These are phyloP conservation scores for Penicillium sclerotigenum DNA, from an alignment of 2,329 filamentous ascomycete species.

Conservation along the genomic window DNA sequence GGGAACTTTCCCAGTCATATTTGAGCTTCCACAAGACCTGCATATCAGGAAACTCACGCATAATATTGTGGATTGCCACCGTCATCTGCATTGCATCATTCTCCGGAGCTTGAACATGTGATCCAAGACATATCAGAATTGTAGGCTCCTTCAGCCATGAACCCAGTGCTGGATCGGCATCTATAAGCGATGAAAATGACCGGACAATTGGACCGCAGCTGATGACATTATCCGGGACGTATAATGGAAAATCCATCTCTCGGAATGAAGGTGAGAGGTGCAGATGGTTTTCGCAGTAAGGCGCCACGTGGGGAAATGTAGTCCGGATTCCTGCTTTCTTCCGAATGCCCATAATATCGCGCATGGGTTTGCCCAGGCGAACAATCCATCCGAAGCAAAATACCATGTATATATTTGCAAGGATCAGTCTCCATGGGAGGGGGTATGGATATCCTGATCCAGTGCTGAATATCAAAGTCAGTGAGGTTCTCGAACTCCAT, in stretches of 20 bases:
- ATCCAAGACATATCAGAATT: conserved; percentile 51
- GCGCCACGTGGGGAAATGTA: conserved; percentile 28
- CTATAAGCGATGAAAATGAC: conserved; percentile 29
- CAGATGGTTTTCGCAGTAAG: conserved; percentile 26
- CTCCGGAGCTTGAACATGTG: conserved; percentile 32
- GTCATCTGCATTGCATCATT: conserved; percentile 34
- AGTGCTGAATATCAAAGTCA: conserved; percentile 29
- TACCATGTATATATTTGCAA: conserved; percentile 43
- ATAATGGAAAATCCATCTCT: conserved; percentile 43
- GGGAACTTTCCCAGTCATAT: conserved; percentile 18
- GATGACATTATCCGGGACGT: conserved; percentile 41
- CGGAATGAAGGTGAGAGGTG: conserved; percentile 31
- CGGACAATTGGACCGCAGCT: conserved; percentile 50
- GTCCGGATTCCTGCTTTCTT: conserved; percentile 27
- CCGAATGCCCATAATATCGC: conserved; percentile 24
- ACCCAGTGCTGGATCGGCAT: conserved; percentile 43
- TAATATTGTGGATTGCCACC: conserved; percentile 38
- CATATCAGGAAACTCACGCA: conserved; percentile 40
- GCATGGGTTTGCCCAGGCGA: conserved; percentile 7
- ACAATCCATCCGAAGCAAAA: conserved; percentile 22
- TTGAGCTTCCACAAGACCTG: conserved; percentile 44
- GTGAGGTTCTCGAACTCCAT: not conserved
- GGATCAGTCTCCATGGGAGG: conserved; percentile 45
- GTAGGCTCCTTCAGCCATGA: conserved; percentile 47
- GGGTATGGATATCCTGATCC: conserved; percentile 49